phyloP scores from a whole-genome alignment of 192 early-diverging fungal species.

The Podila verticillata region DNA sequence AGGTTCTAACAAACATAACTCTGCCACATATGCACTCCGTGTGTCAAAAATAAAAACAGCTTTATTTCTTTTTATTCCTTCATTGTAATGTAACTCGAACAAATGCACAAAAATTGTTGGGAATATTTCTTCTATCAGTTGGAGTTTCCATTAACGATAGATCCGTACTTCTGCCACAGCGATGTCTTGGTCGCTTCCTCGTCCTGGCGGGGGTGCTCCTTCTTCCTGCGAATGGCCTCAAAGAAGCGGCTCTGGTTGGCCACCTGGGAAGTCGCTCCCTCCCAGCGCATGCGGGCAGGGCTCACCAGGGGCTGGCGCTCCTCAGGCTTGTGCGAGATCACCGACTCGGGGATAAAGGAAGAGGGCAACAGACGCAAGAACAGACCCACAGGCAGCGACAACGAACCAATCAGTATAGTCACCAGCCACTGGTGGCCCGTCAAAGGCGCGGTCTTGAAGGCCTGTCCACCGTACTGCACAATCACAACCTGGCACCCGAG shows the following conservation, averaged over 20 bases:
- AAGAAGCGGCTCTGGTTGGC: conserved; percentile 10
- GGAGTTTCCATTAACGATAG: too few species aligned
- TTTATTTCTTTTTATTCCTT: too few species aligned
- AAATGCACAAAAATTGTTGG: too few species aligned
- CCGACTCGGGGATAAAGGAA: conserved; percentile 49
- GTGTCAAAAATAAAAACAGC: too few species aligned
- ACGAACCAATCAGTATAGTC: conserved; percentile 80
- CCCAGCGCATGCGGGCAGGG: conserved; percentile 29
- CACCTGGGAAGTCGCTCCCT: conserved; percentile 1
- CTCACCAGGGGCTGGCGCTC: conserved; percentile 39
- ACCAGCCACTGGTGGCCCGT: conserved; percentile 77
- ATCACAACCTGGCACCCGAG: conserved; percentile 83
- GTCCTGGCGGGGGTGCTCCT: background rate
- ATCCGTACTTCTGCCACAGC: too few species aligned
- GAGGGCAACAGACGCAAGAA: conserved; percentile 86
- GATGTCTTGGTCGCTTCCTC: background rate
- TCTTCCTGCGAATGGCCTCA: conserved; percentile 2
- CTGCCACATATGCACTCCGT: too few species aligned
- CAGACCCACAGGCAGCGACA: conserved; percentile 85
- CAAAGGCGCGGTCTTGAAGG: conserved; percentile 85
- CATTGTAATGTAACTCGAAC: too few species aligned
- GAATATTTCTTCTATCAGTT: too few species aligned
- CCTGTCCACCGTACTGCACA: conserved; percentile 86
- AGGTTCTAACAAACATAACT: too few species aligned
- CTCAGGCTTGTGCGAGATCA: conserved; percentile 43